These are phyloP conservation scores for Erythrophleum fordii DNA, from an alignment of 306 rosid species.

Conservation along the genomic window DNA sequence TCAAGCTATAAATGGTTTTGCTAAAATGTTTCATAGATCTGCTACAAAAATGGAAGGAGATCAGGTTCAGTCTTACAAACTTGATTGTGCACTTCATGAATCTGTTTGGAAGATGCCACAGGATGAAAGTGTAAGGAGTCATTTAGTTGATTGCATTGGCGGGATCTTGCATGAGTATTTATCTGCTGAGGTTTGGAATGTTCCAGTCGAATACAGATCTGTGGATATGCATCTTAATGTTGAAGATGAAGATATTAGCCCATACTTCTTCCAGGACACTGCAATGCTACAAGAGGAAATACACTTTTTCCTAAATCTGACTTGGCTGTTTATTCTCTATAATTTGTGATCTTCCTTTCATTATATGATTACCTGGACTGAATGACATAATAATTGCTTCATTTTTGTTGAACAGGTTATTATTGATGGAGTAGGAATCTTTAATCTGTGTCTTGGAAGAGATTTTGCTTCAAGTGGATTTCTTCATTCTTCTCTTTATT, in stretches of 20 bases:
- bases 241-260: constrained; percentile 63
- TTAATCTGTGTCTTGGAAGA: constrained; percentile 76
- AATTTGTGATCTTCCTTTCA: constrained; percentile 34
- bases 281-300: constrained; percentile 88
- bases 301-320: constrained; percentile 41
- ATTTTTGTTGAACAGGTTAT: constrained; percentile 73
- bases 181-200: constrained; percentile 86
- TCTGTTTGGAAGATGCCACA: constrained; percentile 65
- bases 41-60: constrained; percentile 39
- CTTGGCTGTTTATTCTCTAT: constrained; percentile 33
- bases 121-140: constrained; percentile 60
- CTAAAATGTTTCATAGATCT: constrained; percentile 63
- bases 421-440: constrained; percentile 89
- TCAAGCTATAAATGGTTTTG: constrained; percentile 58
- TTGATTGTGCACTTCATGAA: constrained; percentile 40
- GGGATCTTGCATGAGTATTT: constrained; percentile 85
- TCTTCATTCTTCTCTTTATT: constrained; percentile 91
- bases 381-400: constrained; percentile 40
- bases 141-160: constrained; percentile 78
- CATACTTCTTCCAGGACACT: constrained; percentile 72
- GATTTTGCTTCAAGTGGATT: constrained; percentile 80
- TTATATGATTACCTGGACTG: constrained; percentile 24
- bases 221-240: constrained; percentile 47
- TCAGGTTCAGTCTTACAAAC: constrained; percentile 47
- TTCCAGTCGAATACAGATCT: constrained; percentile 58